Evolutionary conservation across 1,284 basidiomycete species (phyloP).

Genomic region (Takashimella koratensis): DNA sequence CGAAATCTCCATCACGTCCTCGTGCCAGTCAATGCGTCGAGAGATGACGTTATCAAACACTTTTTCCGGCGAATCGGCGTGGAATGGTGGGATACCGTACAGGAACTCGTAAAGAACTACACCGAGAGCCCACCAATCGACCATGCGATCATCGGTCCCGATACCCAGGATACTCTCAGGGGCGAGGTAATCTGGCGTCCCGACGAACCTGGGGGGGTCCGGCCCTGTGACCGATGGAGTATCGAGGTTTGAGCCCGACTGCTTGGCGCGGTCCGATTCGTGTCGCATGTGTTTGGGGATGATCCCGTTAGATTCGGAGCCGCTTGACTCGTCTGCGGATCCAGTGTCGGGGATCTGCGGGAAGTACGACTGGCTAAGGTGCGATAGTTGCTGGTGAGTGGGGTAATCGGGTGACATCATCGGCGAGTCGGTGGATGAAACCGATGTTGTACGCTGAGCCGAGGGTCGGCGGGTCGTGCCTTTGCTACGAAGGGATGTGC

Average conservation of each 20-base stretch:
- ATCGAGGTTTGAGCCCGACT: constrained; percentile 50
- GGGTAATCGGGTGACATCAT: constrained; percentile 48
- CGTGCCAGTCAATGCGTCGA: constrained; percentile 86
- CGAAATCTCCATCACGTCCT: constrained; percentile 86
- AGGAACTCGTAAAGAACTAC: constrained; percentile 98
- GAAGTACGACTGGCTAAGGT: constrained; percentile 67
- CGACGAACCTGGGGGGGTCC: constrained; percentile 76
- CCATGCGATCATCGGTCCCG: constrained; percentile 89
- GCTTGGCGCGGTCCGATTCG: constrained; percentile 50
- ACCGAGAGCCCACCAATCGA: constrained; percentile 99
- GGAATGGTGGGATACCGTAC: constrained; percentile 96
- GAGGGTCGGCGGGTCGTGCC: constrained; percentile 34
- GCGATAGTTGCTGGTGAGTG: constrained; percentile 53
- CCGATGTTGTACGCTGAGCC: constrained; percentile 59
- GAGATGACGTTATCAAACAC: constrained; percentile 99
- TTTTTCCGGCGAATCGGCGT: constrained; percentile 92
- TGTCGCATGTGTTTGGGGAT: constrained; percentile 69
- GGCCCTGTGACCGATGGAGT: constrained; percentile 62
- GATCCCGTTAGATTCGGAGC: constrained; percentile 77
- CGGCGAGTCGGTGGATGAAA: constrained; percentile 59
- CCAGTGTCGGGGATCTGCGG: constrained; percentile 27
- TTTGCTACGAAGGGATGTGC: constrained; percentile 48
- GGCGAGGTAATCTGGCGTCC: constrained; percentile 94
- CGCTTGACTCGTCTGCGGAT: constrained; percentile 74
- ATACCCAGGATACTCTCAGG: constrained; percentile 95